phyloP scores from a whole-genome alignment of 2,329 filamentous ascomycete genomes.

The Monosporascus sp. region DNA sequence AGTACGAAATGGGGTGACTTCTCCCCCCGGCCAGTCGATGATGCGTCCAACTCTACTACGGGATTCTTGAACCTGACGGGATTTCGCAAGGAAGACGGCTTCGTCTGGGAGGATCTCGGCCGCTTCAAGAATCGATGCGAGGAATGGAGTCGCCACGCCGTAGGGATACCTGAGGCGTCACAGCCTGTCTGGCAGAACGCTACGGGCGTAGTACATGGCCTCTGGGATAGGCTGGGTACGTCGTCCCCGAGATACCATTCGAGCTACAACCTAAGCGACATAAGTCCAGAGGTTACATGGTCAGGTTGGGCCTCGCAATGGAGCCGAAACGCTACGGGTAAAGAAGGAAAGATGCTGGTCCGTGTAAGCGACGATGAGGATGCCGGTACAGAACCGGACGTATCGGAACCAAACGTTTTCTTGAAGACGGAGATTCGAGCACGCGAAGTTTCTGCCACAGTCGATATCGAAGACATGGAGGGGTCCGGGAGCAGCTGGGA shows the following conservation, averaged over 20 bases:
- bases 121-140: conserved; percentile 61
- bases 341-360: conserved; percentile 63
- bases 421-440: conserved; percentile 47
- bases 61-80: conserved; percentile 70
- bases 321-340: conserved; percentile 75
- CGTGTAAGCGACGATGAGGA: conserved; percentile 54
- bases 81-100: conserved; percentile 66
- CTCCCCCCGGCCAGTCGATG: conserved; percentile 32
- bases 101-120: conserved; percentile 70
- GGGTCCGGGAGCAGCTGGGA: conserved; percentile 71
- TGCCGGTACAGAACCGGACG: conserved; percentile 37
- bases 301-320: conserved; percentile 54
- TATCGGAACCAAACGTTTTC: conserved; percentile 27
- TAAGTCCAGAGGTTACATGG: conserved; percentile 63
- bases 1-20: conserved; percentile 57
- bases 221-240: conserved; percentile 60
- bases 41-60: conserved; percentile 22
- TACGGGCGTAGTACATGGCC: conserved; percentile 70
- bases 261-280: conserved; percentile 59
- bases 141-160: conserved; percentile 52
- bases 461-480: conserved; percentile 67
- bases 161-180: conserved; percentile 35
- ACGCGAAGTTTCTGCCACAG: conserved; percentile 63
- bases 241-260: conserved; percentile 40
- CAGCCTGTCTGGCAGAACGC: conserved; percentile 67